Evolutionary conservation across 345 rosid genomes (phyloP).

Genomic region (Moringa oleifera): DNA sequence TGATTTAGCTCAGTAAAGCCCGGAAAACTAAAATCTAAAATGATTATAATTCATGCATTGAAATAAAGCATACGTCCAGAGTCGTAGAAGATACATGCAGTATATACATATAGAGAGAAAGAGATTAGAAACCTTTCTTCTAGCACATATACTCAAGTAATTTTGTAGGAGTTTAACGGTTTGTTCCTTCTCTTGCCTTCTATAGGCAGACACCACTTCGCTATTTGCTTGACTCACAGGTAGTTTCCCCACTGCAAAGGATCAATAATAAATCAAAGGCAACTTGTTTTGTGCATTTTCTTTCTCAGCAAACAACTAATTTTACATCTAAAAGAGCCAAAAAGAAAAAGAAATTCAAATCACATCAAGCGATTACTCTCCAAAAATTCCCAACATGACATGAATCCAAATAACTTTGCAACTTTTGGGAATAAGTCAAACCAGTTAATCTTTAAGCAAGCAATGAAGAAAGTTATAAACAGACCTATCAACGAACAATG

Average conservation of each 20-base stretch:
- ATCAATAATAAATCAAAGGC: no score
- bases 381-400: not conserved
- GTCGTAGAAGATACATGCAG: not conserved
- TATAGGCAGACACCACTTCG: constrained; percentile 37
- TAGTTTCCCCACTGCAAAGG: constrained; percentile 58
- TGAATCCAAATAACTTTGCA: not conserved
- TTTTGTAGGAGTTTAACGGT: constrained; percentile 35
- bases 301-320: not conserved
- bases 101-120: not conserved
- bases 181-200: constrained; percentile 47
- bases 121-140: constrained; percentile 32
- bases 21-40: not conserved
- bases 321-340: not conserved
- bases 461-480: not conserved
- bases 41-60: no score
- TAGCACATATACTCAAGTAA: constrained; percentile 33
- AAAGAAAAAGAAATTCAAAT: not conserved
- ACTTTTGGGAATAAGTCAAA: not conserved
- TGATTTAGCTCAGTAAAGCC: not conserved
- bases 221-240: constrained; percentile 56
- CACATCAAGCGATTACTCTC: not conserved
- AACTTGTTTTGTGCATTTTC: not conserved
- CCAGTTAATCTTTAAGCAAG: not conserved
- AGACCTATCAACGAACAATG: not conserved
- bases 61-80: no score